Conservation (phyloP, 2,329 filamentous ascomycete species). For the Cercospora sesami region DNA sequence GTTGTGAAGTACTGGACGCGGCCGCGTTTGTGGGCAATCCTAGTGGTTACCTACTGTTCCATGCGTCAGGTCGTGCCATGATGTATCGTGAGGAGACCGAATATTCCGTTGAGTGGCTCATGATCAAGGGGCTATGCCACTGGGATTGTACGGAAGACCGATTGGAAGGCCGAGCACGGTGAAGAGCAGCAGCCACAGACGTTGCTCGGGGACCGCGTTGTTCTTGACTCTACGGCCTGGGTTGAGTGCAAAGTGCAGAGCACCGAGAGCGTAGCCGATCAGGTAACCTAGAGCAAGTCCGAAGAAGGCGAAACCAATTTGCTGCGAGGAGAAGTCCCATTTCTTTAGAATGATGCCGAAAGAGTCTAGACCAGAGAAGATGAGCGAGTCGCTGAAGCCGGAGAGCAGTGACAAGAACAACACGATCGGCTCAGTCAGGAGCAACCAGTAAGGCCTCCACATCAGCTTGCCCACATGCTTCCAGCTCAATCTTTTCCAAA, state of each 20-base stretch:
- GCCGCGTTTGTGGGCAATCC: not conserved
- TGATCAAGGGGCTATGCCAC: not conserved
- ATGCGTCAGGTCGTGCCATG: not conserved
- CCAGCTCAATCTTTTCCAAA: constrained; percentile 37
- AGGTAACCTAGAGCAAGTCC: constrained; percentile 65
- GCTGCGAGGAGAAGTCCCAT: constrained; percentile 61
- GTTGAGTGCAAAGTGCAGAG: constrained; percentile 52
- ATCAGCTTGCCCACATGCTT: constrained; percentile 53
- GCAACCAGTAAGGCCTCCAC: constrained; percentile 69
- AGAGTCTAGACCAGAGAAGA: constrained; percentile 75
- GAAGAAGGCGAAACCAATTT: constrained; percentile 60
- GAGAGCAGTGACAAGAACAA: constrained; percentile 68
- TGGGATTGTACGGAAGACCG: constrained; percentile 52
- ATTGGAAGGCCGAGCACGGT: constrained; percentile 62
- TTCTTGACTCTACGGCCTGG: constrained; percentile 47
- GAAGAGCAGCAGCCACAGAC: constrained; percentile 65
- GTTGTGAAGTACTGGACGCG: not conserved
- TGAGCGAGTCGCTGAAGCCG: constrained; percentile 72
- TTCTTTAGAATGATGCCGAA: constrained; percentile 64
- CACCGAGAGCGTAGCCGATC: constrained; percentile 59
- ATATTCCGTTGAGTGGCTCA: not conserved
- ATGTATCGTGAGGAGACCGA: not conserved
- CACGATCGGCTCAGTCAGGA: constrained; percentile 73
- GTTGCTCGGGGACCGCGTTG: constrained; percentile 61
- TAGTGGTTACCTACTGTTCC: not conserved